Evolutionary conservation across 306 rosid genomes (phyloP).

Genomic region (Cucumis melo): DNA sequence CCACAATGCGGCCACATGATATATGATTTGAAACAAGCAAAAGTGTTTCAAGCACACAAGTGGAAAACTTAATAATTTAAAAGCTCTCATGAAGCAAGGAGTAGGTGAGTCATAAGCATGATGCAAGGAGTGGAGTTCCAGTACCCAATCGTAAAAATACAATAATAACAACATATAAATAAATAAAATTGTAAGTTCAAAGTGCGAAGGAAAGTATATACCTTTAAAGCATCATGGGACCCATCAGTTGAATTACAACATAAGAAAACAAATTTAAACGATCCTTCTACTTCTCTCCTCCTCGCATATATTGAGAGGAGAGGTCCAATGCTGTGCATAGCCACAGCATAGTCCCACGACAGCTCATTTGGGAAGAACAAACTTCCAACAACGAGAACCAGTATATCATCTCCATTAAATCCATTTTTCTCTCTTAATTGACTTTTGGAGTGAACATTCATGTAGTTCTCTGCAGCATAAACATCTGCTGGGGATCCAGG

Average conservation of each 20-base stretch:
- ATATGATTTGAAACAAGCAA: neutral
- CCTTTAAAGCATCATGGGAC: slow-evolving; percentile 63
- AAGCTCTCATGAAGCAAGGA: neutral
- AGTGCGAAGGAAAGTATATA: slow-evolving; percentile 20
- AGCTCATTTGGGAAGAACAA: slow-evolving; percentile 54
- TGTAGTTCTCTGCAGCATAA: slow-evolving; percentile 68
- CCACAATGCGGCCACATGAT: neutral
- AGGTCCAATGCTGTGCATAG: slow-evolving; percentile 86
- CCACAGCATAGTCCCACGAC: slow-evolving; percentile 89
- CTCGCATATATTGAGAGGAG: slow-evolving; percentile 64
- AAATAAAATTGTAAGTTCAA: neutral
- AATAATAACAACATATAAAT: neutral
- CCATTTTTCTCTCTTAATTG: slow-evolving; percentile 46
- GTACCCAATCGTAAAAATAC: neutral
- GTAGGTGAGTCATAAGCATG: neutral
- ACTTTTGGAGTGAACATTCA: slow-evolving; percentile 47
- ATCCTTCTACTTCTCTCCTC: slow-evolving; percentile 45
- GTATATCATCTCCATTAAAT: slow-evolving; percentile 47
- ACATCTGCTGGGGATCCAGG: slow-evolving; percentile 90
- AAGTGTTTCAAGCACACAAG: neutral
- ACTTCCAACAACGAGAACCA: slow-evolving; percentile 81
- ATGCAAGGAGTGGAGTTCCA: neutral
- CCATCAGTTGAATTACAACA: slow-evolving; percentile 81
- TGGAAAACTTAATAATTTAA: neutral
- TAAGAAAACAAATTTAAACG: slow-evolving; percentile 73